Percentiles rank a stretch among this genome's conserved stretches.
phyloP scores from a whole-genome alignment of 1,139 yeast species.

The Kodamaea anthophila region DNA sequence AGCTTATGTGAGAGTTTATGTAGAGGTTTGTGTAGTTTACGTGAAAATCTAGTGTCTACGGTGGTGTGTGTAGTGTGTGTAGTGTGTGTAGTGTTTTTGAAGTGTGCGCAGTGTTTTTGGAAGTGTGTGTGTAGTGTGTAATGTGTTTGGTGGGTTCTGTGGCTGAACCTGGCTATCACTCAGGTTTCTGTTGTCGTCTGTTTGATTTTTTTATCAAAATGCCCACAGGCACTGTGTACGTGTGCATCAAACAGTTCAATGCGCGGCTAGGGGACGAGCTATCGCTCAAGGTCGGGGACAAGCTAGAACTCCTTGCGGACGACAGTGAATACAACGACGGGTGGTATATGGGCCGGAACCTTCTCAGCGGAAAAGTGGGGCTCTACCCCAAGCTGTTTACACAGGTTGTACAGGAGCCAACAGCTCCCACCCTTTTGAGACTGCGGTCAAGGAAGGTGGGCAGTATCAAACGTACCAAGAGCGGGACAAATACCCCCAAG shows the following conservation, averaged over 20 bases:
- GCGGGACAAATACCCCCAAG: slow-evolving; percentile 2
- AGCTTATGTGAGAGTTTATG: no score
- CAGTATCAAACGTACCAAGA: slow-evolving; percentile 10
- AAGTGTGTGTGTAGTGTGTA: no score
- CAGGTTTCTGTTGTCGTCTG: neutral
- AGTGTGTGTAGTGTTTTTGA: no score
- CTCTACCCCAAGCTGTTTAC: slow-evolving; percentile 87
- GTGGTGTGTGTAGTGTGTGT: no score
- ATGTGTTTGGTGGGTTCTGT: no score
- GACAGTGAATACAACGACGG: slow-evolving; percentile 94
- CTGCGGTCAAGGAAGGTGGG: slow-evolving; percentile 54
- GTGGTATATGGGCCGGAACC: slow-evolving; percentile 90
- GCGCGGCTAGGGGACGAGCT: slow-evolving; percentile 90
- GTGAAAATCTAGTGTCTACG: no score
- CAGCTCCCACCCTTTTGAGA: slow-evolving; percentile 33
- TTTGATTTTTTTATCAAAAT: slow-evolving; percentile 3
- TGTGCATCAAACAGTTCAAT: slow-evolving; percentile 77
- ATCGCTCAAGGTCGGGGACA: slow-evolving; percentile 74
- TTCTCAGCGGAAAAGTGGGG: slow-evolving; percentile 68
- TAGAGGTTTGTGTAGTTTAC: no score
- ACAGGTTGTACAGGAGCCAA: slow-evolving; percentile 29
- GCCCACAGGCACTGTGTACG: slow-evolving; percentile 22
- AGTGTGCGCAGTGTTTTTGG: no score
- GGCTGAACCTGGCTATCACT: no score
- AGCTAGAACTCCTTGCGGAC: slow-evolving; percentile 81